These are phyloP conservation scores for Penicillium alfredii DNA, from an alignment of 495 filamentous ascomycete genomes.

Conservation along the genomic window DNA sequence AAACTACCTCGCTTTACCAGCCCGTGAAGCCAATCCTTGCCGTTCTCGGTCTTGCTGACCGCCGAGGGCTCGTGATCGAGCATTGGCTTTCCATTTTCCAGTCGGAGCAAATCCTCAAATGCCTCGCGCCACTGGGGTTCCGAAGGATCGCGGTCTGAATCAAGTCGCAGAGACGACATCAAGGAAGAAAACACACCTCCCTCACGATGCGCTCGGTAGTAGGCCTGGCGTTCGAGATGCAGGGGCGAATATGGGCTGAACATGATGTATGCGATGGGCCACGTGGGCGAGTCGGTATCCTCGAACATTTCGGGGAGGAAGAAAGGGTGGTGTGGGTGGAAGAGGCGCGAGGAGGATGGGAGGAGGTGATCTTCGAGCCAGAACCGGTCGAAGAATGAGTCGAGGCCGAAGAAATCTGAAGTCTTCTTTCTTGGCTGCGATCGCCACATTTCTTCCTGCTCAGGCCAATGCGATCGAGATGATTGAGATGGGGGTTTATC, in stretches of 20 bases:
- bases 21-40: conserved; percentile 33
- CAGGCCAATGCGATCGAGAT: conserved; percentile 12
- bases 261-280: conserved; percentile 37
- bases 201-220: conserved; percentile 20
- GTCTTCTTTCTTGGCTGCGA: too few species aligned
- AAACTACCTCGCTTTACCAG: conserved; percentile 37
- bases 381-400: conserved; percentile 33
- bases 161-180: conserved; percentile 28
- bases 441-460: conserved; percentile 6
- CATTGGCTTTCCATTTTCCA: conserved; percentile 45
- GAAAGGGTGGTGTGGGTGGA: conserved; percentile 22
- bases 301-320: conserved; percentile 28
- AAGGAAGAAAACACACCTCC: conserved; percentile 34
- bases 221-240: conserved; percentile 37
- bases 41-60: conserved; percentile 20
- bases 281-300: conserved; percentile 25
- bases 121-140: conserved; percentile 48
- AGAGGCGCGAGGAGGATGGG: conserved; percentile 20
- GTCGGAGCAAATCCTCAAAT: conserved; percentile 49
- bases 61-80: conserved; percentile 26
- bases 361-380: conserved; percentile 27
- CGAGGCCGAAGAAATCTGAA: conserved; percentile 27
- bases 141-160: conserved; percentile 24
- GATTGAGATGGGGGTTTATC: conserved; percentile 1
- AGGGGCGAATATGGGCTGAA: conserved; percentile 50